phyloP scores from a whole-genome alignment of 1,284 basidiomycete genomes.

The Microbotryum lychnidis-dioicae region DNA sequence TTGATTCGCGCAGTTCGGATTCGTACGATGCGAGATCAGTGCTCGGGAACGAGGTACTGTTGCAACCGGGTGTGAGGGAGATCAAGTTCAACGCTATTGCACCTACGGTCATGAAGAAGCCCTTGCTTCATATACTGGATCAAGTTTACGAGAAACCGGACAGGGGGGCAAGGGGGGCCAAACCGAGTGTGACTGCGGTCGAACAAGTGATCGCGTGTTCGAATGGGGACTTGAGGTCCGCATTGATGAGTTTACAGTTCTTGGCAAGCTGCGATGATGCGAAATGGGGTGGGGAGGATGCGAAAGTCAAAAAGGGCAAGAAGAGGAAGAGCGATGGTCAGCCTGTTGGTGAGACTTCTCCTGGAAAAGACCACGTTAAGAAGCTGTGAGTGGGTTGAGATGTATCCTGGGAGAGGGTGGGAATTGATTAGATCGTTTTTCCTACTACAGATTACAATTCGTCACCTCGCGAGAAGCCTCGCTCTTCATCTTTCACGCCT shows the following conservation, averaged over 20 bases:
- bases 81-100: constrained; percentile 87
- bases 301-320: constrained; percentile 1
- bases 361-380: constrained; percentile 37
- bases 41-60: constrained; percentile 47
- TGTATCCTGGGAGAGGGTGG: neutral
- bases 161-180: constrained; percentile 32
- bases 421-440: neutral
- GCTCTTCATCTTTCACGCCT: constrained; percentile 78
- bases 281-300: neutral
- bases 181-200: constrained; percentile 43
- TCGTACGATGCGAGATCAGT: constrained; percentile 19
- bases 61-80: constrained; percentile 59
- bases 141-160: constrained; percentile 38
- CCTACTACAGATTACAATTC: constrained; percentile 48
- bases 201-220: constrained; percentile 68
- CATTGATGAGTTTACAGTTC: constrained; percentile 86
- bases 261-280: constrained; percentile 34
- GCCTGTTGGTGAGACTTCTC: constrained; percentile 35
- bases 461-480: constrained; percentile 75
- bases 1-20: constrained; percentile 2
- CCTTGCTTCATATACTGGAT: constrained; percentile 58
- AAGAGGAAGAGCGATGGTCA: constrained; percentile 26
- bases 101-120: constrained; percentile 70
- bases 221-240: constrained; percentile 84
- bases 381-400: constrained; percentile 38